Evolutionary conservation across 148 eudicot genomes (phyloP), one percentile per base, ranked within the genome.

Genomic region (Camellia lanceoleosa): DNA sequence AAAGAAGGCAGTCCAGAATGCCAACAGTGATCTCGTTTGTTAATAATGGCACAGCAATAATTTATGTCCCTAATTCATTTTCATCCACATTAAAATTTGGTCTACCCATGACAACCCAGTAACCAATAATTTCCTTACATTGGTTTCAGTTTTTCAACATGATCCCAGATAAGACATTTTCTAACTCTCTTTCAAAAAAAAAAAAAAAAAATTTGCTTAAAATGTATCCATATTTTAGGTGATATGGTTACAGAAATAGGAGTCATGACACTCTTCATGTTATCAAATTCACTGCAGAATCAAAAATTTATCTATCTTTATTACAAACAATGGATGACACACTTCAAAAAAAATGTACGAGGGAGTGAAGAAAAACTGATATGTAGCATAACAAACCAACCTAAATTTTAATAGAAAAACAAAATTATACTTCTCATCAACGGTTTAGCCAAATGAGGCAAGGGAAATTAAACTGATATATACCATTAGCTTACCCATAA

Each of bases 391-490:
- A 44, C n/a, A 60, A 23, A 6, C 20, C 9, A 58, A 3, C 30
- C 30, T 23, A 23, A 23, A 23, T 23, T 23, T 23, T 23, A 23
- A 23, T 0, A 23, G 30, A 23, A 0, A 23, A 23, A 23, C 30
- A 23, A 23, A 23, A 23, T 23, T 23, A 16, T 20, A 14, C 71
- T 20, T 12, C 7, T 20, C 49, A 43, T n/a, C 59, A 49, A 49
- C 79, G 51, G 46, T 66, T 19, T 30, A 64, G 71, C 52, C 79
- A 64, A 42, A 73, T 73, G 41, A 44, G 42, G 42, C 44, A 59
- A 16, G 15, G 14, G 41, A 7, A 18, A 20, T 7, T 14, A 47
- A 47, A 5, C 19, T 3, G 6, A 47, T 5, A 64, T 15, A 38
- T 5, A 30, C 62, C 46, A 43, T 44, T 23, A 74, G 23, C 56